Percentiles rank a stretch among this genome's conserved stretches.
These are phyloP conservation scores for Sphaerulina populicola DNA, from an alignment of 2,329 filamentous ascomycete genomes.

Conservation along the genomic window DNA sequence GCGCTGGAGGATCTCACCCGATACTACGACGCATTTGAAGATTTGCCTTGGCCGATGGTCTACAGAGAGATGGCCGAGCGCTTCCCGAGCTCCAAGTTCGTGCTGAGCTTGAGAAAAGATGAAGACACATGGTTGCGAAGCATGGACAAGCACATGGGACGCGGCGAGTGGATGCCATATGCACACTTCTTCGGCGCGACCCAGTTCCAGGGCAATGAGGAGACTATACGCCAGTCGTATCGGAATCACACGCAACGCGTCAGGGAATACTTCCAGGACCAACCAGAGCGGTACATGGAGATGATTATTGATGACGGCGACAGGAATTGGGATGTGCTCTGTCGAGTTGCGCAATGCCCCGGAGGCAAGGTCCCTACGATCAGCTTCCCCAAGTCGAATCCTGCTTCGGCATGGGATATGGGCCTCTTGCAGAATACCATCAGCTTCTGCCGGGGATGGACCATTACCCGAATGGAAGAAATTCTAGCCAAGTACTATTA, in stretches of 20 bases:
- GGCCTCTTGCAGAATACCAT: slow-evolving; percentile 18
- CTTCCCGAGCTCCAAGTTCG: slow-evolving; percentile 27
- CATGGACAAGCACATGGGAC: slow-evolving; percentile 25
- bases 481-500: slow-evolving; percentile 22
- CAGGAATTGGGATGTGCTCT: slow-evolving; percentile 22
- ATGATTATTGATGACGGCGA: slow-evolving; percentile 21
- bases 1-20: slow-evolving; percentile 22
- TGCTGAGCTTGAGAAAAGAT: slow-evolving; percentile 27
- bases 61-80: slow-evolving; percentile 26
- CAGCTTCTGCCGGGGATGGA: slow-evolving; percentile 26
- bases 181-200: slow-evolving; percentile 24
- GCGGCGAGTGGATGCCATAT: slow-evolving; percentile 25
- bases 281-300: slow-evolving; percentile 20
- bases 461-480: slow-evolving; percentile 25
- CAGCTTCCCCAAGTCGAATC: slow-evolving; percentile 25
- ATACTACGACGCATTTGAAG: slow-evolving; percentile 29
- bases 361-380: slow-evolving; percentile 13
- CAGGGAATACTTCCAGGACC: slow-evolving; percentile 20
- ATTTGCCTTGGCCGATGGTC: slow-evolving; percentile 28
- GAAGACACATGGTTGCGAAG: slow-evolving; percentile 27
- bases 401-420: slow-evolving; percentile 25
- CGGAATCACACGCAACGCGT: slow-evolving; percentile 21
- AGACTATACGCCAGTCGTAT: slow-evolving; percentile 22
- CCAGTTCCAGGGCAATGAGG: slow-evolving; percentile 20
- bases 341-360: slow-evolving; percentile 19